Evolutionary conservation across 1,139 yeast genomes (phyloP).

Genomic region (Lizanozyma gosingica): DNA sequence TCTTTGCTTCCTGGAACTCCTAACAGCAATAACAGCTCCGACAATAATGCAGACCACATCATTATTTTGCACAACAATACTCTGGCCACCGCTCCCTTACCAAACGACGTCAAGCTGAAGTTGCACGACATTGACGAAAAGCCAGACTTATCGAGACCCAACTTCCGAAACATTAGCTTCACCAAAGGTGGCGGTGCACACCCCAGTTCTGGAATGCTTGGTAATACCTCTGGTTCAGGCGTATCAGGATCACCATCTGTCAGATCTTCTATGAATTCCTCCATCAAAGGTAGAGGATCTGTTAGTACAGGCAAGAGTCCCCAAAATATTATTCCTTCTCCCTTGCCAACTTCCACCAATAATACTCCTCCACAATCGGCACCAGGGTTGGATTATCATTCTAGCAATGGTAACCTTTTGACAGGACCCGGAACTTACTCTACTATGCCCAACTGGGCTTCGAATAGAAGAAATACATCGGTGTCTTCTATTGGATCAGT

Average conservation of each 20-base stretch:
- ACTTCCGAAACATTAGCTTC: not conserved
- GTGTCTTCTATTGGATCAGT: not conserved
- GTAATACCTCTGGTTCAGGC: not conserved
- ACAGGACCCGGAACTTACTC: too few relatives aligned
- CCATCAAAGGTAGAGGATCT: not conserved
- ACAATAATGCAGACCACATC: slow-evolving; percentile 25
- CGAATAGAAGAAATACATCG: not conserved
- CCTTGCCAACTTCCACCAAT: not conserved
- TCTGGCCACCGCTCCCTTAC: slow-evolving; percentile 36
- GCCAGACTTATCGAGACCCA: not conserved
- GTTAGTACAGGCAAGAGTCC: not conserved
- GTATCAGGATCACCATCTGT: too few relatives aligned
- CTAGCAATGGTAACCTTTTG: too few relatives aligned
- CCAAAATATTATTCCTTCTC: not conserved
- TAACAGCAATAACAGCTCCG: slow-evolving; percentile 8
- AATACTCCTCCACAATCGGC: not conserved
- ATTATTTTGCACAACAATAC: slow-evolving; percentile 37
- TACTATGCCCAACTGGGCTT: not conserved
- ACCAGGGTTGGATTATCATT: not conserved
- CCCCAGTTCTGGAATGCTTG: not conserved
- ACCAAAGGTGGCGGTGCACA: not conserved
- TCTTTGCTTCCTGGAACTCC: not conserved
- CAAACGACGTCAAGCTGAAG: slow-evolving; percentile 7
- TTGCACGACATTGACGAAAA: not conserved
- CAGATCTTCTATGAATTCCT: not conserved